phyloP scores from a whole-genome alignment of 257 asterid species.

The Mentha longifolia region DNA sequence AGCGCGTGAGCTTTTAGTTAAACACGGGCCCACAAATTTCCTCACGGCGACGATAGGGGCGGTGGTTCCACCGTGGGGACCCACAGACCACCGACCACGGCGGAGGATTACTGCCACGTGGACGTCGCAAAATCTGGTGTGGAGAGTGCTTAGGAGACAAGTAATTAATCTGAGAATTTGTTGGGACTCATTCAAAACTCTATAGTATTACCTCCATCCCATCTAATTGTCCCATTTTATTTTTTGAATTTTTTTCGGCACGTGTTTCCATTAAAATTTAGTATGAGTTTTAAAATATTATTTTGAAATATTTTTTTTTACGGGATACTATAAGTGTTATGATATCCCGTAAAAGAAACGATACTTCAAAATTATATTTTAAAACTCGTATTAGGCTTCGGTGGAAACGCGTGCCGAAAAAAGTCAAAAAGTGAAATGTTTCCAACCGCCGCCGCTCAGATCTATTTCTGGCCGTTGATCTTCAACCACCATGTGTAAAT shows the following conservation, averaged over 20 bases:
- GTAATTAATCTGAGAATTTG: slow-evolving; percentile 18
- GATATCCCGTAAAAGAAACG: too few species aligned
- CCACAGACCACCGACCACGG: slow-evolving; percentile 39
- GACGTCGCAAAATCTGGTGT: background rate
- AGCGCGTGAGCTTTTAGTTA: slow-evolving; percentile 33
- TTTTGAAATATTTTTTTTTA: too few species aligned
- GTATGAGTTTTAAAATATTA: too few species aligned
- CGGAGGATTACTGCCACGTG: slow-evolving; percentile 36
- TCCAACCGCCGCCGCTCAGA: slow-evolving; percentile 32
- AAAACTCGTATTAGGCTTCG: too few species aligned
- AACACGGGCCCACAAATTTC: slow-evolving; percentile 19
- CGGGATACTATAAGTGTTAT: too few species aligned
- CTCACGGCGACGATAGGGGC: slow-evolving; percentile 25
- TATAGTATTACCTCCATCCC: slow-evolving; percentile 31
- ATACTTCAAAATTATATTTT: too few species aligned
- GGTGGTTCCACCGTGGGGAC: slow-evolving; percentile 33
- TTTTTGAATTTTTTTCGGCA: too few species aligned
- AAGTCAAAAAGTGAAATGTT: too few species aligned
- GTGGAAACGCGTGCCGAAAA: too few species aligned
- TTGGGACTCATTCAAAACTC: slow-evolving; percentile 22
- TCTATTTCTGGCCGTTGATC: slow-evolving; percentile 18
- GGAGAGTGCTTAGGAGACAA: slow-evolving; percentile 24
- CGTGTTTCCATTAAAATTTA: too few species aligned
- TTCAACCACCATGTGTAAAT: slow-evolving; percentile 19
- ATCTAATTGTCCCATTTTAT: too few species aligned